These are phyloP conservation scores for Claviceps paspali DNA, from an alignment of 2,329 filamentous ascomycete species.

Conservation along the genomic window DNA sequence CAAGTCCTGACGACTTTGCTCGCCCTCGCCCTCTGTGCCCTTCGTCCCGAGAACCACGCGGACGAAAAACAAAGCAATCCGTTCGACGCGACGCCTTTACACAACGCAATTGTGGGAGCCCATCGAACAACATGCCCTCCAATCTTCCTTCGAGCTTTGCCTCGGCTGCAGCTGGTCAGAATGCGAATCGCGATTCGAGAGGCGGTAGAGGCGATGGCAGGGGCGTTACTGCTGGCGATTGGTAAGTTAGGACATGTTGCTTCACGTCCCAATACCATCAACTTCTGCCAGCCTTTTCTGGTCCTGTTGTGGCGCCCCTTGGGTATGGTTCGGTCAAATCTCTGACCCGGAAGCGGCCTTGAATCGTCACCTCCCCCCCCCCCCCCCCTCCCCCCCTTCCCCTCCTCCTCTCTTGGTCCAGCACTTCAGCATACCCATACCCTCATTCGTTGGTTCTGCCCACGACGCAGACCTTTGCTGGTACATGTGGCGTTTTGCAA, in stretches of 20 bases:
- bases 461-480: not conserved
- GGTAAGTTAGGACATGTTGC: conserved; percentile 36
- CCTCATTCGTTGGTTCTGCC: not conserved
- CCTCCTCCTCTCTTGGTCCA: too few relatives aligned
- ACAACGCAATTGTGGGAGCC: conserved; percentile 1
- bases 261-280: not conserved
- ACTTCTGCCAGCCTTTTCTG: not conserved
- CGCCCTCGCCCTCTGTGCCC: not conserved
- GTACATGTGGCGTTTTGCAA: not conserved
- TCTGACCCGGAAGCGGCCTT: too few relatives aligned
- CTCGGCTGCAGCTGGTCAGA: conserved; percentile 66
- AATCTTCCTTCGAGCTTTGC: conserved; percentile 73
- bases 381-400: too few relatives aligned
- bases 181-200: conserved; percentile 43
- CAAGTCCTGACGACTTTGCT: not conserved
- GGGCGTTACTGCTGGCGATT: conserved; percentile 48
- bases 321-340: too few relatives aligned
- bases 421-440: not conserved
- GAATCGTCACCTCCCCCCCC: too few relatives aligned
- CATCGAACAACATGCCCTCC: conserved; percentile 43
- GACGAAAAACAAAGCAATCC: conserved; percentile 4
- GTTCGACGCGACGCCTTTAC: conserved; percentile 1
- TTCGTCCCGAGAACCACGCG: conserved; percentile 1
- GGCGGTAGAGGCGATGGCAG: conserved; percentile 43
- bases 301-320: too few relatives aligned